Percentiles rank a stretch among this genome's conserved stretches.
These are phyloP conservation scores for Cladophialophora bantiana DNA, from an alignment of 2,329 filamentous ascomycete species.

Conservation along the genomic window DNA sequence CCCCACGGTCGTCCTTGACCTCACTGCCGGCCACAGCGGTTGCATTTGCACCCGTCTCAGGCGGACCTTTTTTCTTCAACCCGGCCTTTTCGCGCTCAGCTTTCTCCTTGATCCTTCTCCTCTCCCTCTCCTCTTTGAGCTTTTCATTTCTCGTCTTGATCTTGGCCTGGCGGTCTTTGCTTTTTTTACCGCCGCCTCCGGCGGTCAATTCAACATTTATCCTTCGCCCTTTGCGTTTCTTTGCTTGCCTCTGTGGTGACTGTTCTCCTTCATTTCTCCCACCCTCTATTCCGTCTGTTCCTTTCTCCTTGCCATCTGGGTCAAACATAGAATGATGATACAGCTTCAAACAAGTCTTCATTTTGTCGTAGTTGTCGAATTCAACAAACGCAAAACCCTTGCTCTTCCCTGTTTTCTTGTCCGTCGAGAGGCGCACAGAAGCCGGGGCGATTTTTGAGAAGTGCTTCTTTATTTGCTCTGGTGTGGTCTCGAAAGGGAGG, in stretches of 20 bases:
- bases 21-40: slow-evolving; percentile 18
- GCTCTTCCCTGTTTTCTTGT: slow-evolving; percentile 68
- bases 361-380: slow-evolving; percentile 82
- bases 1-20: slow-evolving; percentile 44
- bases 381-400: slow-evolving; percentile 88
- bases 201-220: slow-evolving; percentile 96
- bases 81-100: slow-evolving; percentile 43
- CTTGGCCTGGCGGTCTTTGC: slow-evolving; percentile 72
- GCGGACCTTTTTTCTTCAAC: slow-evolving; percentile 46
- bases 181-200: slow-evolving; percentile 85
- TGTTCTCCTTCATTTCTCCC: slow-evolving; percentile 6
- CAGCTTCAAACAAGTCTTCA: slow-evolving; percentile 90
- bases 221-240: slow-evolving; percentile 64
- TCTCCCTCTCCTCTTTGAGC: slow-evolving; percentile 72
- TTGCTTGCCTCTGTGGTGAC: background rate
- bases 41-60: slow-evolving; percentile 38
- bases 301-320: slow-evolving; percentile 54
- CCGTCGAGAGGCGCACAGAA: slow-evolving; percentile 75
- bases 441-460: slow-evolving; percentile 77
- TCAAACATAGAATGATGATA: slow-evolving; percentile 86
- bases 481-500: slow-evolving; percentile 82
- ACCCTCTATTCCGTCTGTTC: slow-evolving; percentile 29
- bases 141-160: slow-evolving; percentile 86
- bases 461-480: slow-evolving; percentile 72
- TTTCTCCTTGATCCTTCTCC: slow-evolving; percentile 52